phyloP scores from a whole-genome alignment of 2,329 filamentous ascomycete genomes.

The Lasiodiplodia gonubiensis region DNA sequence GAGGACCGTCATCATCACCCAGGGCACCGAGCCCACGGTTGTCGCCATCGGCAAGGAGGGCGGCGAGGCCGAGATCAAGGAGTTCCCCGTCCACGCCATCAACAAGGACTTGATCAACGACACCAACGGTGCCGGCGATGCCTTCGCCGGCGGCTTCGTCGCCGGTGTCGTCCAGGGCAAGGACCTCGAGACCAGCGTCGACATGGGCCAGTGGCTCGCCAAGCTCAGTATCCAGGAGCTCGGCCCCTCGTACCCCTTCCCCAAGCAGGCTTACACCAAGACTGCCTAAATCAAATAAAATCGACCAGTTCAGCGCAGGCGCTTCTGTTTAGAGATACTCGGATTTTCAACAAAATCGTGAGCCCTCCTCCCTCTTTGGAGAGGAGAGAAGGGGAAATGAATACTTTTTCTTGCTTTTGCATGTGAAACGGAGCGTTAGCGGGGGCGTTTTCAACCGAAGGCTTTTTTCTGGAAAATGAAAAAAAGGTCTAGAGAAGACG shows the following conservation, averaged over 20 bases:
- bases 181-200: constrained; percentile 75
- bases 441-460: constrained; percentile 12
- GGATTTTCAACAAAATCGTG: constrained; percentile 21
- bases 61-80: constrained; percentile 68
- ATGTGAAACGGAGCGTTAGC: constrained; percentile 15
- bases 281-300: constrained; percentile 19
- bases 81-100: constrained; percentile 83
- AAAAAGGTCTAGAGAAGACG: constrained; percentile 12
- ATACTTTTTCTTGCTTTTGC: constrained; percentile 11
- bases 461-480: background rate
- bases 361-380: background rate
- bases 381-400: background rate
- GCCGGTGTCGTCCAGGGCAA: constrained; percentile 89
- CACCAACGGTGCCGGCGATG: constrained; percentile 96
- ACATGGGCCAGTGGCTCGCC: constrained; percentile 97
- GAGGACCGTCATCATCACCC: constrained; percentile 89
- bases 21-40: constrained; percentile 89
- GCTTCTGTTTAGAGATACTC: constrained; percentile 48
- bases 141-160: constrained; percentile 92
- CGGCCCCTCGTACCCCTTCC: constrained; percentile 64
- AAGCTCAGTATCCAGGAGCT: constrained; percentile 92
- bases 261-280: constrained; percentile 48
- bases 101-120: constrained; percentile 81
- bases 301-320: constrained; percentile 37
- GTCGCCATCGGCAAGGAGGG: constrained; percentile 75